phyloP scores from a whole-genome alignment of 768 basidiomycete species.

The Suillus paluster region DNA sequence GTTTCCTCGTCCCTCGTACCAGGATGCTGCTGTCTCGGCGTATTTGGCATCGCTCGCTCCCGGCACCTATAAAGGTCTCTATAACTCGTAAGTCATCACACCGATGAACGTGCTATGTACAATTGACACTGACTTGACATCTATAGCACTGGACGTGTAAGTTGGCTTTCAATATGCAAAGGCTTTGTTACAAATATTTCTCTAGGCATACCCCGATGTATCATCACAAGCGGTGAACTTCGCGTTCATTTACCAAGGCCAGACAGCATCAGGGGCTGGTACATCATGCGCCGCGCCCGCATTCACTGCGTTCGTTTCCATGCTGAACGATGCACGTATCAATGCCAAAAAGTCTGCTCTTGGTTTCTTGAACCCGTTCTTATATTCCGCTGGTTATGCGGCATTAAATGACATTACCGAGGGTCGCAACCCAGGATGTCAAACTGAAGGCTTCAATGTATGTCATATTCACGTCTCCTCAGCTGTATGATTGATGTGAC shows the following conservation, averaged over 20 bases:
- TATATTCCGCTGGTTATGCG: slow-evolving; percentile 47
- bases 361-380: slow-evolving; percentile 71
- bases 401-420: slow-evolving; percentile 60
- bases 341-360: slow-evolving; percentile 45
- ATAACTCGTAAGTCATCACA: slow-evolving; percentile 51
- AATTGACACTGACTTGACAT: slow-evolving; percentile 9
- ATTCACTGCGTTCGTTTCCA: slow-evolving; percentile 64
- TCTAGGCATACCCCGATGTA: slow-evolving; percentile 67
- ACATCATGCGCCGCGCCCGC: slow-evolving; percentile 71
- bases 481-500: not conserved
- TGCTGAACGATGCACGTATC: slow-evolving; percentile 68
- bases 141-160: slow-evolving; percentile 57
- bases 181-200: not conserved
- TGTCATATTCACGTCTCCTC: slow-evolving; percentile 24
- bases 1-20: slow-evolving; percentile 61
- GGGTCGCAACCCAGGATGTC: slow-evolving; percentile 64
- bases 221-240: slow-evolving; percentile 60
- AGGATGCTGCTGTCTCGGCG: slow-evolving; percentile 45
- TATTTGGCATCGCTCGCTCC: slow-evolving; percentile 52
- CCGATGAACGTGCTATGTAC: not conserved
- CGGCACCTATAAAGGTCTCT: slow-evolving; percentile 60
- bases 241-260: slow-evolving; percentile 50
- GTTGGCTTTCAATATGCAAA: slow-evolving; percentile 18
- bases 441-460: slow-evolving; percentile 69
- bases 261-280: slow-evolving; percentile 49